Conservation (phyloP, 2,329 filamentous ascomycete genomes). For the Thermothelomyces thermophilus region DNA sequence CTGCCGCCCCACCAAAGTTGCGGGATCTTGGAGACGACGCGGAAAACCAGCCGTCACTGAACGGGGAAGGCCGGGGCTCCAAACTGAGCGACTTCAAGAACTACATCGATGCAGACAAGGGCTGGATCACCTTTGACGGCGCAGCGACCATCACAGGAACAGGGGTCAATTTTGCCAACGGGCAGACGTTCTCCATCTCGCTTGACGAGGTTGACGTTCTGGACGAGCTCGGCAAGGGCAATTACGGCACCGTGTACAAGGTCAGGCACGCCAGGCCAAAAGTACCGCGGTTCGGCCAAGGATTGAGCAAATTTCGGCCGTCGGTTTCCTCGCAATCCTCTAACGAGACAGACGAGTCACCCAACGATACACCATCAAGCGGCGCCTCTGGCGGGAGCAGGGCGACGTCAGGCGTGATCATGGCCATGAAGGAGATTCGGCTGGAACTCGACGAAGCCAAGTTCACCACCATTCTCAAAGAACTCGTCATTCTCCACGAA, state of each 20-base stretch:
- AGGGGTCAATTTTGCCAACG: conserved; percentile 87
- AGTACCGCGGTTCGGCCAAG: conserved; percentile 52
- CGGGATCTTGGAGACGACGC: conserved; percentile 33
- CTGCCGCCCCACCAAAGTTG: conserved; percentile 36
- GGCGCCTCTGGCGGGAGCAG: conserved; percentile 27
- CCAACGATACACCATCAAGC: conserved; percentile 26
- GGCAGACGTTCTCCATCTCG: conserved; percentile 86
- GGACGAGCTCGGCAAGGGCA: conserved; percentile 92
- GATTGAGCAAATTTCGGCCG: conserved; percentile 44
- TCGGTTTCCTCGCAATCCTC: conserved; percentile 33
- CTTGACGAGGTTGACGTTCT: conserved; percentile 91
- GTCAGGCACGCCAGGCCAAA: conserved; percentile 72
- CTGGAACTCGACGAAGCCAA: conserved; percentile 94
- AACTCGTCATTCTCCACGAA: conserved; percentile 90
- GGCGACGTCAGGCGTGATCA: conserved; percentile 65
- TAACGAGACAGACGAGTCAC: conserved; percentile 30
- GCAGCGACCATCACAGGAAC: conserved; percentile 84
- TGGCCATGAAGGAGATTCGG: conserved; percentile 99
- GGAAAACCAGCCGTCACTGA: conserved; percentile 26
- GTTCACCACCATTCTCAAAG: conserved; percentile 95
- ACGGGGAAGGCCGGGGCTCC: conserved; percentile 37
- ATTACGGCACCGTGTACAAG: conserved; percentile 97
- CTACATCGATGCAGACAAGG: conserved; percentile 85
- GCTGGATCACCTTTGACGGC: conserved; percentile 85
- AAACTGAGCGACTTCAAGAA: conserved; percentile 60